phyloP scores from a whole-genome alignment of 2,329 filamentous ascomycete species.

The Fusarium oxysporum region DNA sequence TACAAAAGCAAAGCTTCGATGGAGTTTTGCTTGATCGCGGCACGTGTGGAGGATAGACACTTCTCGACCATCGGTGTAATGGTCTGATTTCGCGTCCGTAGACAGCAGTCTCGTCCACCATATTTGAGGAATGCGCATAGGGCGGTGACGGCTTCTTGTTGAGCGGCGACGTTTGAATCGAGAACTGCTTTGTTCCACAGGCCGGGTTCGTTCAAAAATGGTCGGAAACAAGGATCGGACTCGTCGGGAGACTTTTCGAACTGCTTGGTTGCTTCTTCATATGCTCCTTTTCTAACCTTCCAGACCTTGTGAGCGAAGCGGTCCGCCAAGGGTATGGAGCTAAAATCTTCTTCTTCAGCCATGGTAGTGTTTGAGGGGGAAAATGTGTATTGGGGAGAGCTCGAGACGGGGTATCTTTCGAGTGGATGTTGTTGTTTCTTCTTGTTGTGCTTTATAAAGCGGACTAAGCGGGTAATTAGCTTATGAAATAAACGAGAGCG shows the following conservation, averaged over 20 bases:
- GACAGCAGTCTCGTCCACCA: constrained; percentile 81
- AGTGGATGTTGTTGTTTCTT: constrained; percentile 24
- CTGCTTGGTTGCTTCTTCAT: constrained; percentile 89
- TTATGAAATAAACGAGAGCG: constrained; percentile 44
- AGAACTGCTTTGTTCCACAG: constrained; percentile 93
- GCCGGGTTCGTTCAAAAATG: constrained; percentile 85
- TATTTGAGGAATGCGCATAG: constrained; percentile 94
- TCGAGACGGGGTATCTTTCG: constrained; percentile 42
- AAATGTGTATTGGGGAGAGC: constrained; percentile 30
- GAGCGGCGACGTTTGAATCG: constrained; percentile 96
- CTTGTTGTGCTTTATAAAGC: constrained; percentile 37
- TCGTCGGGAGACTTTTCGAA: constrained; percentile 90
- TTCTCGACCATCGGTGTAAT: constrained; percentile 89
- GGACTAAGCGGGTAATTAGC: constrained; percentile 49
- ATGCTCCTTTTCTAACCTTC: constrained; percentile 96
- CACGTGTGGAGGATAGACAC: constrained; percentile 86
- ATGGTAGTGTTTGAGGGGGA: constrained; percentile 59
- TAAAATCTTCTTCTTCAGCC: constrained; percentile 90
- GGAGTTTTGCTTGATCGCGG: constrained; percentile 87
- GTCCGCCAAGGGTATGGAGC: constrained; percentile 80
- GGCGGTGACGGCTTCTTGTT: constrained; percentile 89
- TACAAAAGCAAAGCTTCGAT: constrained; percentile 89
- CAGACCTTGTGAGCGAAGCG: constrained; percentile 86
- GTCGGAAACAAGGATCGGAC: constrained; percentile 84
- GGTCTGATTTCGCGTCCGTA: constrained; percentile 80